Percentiles rank a stretch among this genome's conserved stretches.
These are phyloP conservation scores for Udeniomyces megalosporus DNA, from an alignment of 768 basidiomycete genomes.

Conservation along the genomic window DNA sequence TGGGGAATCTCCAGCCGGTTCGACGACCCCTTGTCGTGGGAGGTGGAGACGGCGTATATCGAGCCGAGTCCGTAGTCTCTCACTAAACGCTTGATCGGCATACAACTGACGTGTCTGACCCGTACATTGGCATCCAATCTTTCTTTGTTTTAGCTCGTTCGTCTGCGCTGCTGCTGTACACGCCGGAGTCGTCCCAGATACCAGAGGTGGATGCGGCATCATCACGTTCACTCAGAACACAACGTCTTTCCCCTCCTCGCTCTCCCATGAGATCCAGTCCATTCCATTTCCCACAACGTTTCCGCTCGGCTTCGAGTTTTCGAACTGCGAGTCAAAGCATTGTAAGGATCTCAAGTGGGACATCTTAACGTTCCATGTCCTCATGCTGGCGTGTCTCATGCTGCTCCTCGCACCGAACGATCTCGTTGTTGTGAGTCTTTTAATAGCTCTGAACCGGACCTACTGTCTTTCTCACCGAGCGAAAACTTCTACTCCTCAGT, in stretches of 20 bases:
- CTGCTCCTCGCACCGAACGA: conserved; percentile 54
- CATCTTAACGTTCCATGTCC: conserved; percentile 57
- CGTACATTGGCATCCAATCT: too few relatives aligned
- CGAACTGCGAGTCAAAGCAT: conserved; percentile 38
- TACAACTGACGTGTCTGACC: neutral
- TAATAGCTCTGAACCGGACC: neutral
- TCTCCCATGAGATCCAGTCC: conserved; percentile 48
- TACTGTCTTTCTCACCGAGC: too few relatives aligned
- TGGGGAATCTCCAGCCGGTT: conserved; percentile 49
- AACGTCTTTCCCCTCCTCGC: conserved; percentile 47
- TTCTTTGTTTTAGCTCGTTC: conserved; percentile 35
- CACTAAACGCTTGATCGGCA: neutral
- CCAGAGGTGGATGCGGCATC: conserved; percentile 59
- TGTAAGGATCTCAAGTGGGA: conserved; percentile 55
- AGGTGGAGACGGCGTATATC: conserved; percentile 68
- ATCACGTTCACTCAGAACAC: conserved; percentile 55
- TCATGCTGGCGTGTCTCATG: conserved; percentile 51
- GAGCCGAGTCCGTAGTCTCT: conserved; percentile 41
- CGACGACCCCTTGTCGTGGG: conserved; percentile 66
- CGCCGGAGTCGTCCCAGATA: conserved; percentile 50
- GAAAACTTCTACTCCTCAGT: neutral
- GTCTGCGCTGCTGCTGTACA: conserved; percentile 60
- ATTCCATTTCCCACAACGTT: conserved; percentile 59
- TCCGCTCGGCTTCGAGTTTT: conserved; percentile 51
- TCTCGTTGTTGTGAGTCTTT: conserved; percentile 53